A percentile compares a stretch with the other conserved stretches of the same genome.
Evolutionary conservation across 1,284 basidiomycete genomes (phyloP).

Genomic region (Melanopsichium pennsylvanicum): DNA sequence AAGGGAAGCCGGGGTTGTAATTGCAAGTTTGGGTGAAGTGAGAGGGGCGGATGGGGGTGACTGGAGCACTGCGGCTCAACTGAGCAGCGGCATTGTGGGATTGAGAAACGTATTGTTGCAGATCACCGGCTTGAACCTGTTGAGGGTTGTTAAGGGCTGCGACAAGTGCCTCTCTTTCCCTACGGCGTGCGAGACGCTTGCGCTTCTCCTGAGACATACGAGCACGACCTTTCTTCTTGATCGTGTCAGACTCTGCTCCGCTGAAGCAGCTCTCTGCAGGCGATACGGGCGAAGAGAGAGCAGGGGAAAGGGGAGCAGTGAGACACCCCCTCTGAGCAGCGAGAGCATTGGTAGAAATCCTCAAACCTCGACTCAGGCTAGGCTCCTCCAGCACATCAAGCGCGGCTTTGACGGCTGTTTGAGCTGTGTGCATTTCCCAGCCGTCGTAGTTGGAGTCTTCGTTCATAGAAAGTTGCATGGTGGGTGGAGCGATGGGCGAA

Average conservation of each 20-base stretch:
- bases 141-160: background rate
- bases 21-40: background rate
- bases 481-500: no score
- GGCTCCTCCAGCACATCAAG: constrained; percentile 34
- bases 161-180: constrained; percentile 49
- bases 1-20: background rate
- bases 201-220: constrained; percentile 58
- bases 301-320: constrained; percentile 19
- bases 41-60: constrained; percentile 5
- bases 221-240: constrained; percentile 47
- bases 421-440: constrained; percentile 40
- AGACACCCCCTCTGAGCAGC: background rate
- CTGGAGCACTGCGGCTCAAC: constrained; percentile 19
- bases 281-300: constrained; percentile 14
- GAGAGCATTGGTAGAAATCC: constrained; percentile 9
- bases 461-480: constrained; percentile 10
- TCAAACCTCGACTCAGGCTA: background rate
- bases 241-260: constrained; percentile 7
- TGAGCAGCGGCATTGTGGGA: background rate
- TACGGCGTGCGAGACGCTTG: constrained; percentile 41
- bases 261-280: constrained; percentile 33
- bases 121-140: background rate
- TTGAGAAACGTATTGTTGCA: background rate
- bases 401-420: constrained; percentile 40
- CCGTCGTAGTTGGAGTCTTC: background rate